Conservation (phyloP, 2,329 filamentous ascomycete species). For the Cytospora piceae region DNA sequence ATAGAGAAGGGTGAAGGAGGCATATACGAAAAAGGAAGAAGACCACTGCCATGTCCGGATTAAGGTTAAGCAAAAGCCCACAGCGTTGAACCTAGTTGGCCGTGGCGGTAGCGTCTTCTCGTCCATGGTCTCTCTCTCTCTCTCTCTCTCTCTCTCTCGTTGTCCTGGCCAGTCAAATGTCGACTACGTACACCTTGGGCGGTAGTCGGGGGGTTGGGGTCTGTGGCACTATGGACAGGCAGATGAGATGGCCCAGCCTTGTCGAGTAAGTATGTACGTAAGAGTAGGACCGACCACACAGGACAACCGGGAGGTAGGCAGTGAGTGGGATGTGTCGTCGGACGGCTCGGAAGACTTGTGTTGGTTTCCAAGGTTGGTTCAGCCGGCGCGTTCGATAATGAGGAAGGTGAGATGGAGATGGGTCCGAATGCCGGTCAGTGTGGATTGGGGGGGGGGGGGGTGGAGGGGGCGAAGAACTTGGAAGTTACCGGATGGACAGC, state of each 20-base stretch:
- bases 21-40: slow-evolving; percentile 39
- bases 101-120: slow-evolving; percentile 17
- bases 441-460: too few species aligned
- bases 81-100: slow-evolving; percentile 27
- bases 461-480: not conserved
- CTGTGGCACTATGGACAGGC: not conserved
- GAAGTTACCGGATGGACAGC: not conserved
- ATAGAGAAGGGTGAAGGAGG: slow-evolving; percentile 29
- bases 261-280: not conserved
- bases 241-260: too few species aligned
- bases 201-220: not conserved
- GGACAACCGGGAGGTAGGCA: not conserved
- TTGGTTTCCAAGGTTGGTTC: not conserved
- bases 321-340: not conserved
- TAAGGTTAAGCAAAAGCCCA: slow-evolving; percentile 28
- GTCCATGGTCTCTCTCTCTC: slow-evolving; percentile 17
- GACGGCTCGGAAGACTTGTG: not conserved
- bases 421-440: not conserved
- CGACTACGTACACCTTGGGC: slow-evolving; percentile 5
- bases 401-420: slow-evolving; percentile 2
- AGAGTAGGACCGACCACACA: not conserved
- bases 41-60: slow-evolving; percentile 34
- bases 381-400: not conserved
- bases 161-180: not conserved
- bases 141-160: not conserved